A percentile compares a stretch with the other conserved stretches of the same genome.
These are phyloP conservation scores for Acacia confusa DNA, from an alignment of 306 rosid species.

Conservation along the genomic window DNA sequence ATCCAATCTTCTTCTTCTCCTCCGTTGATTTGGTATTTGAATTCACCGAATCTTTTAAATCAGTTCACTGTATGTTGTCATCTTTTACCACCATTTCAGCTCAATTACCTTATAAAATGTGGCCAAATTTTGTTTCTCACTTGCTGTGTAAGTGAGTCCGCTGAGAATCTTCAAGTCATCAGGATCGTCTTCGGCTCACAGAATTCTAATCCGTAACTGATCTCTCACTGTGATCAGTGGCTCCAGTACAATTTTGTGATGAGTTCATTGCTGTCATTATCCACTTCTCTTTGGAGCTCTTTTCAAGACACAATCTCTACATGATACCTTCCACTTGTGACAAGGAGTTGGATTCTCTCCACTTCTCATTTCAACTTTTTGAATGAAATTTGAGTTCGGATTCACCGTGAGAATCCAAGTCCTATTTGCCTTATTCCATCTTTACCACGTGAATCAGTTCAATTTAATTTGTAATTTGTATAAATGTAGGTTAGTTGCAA, in stretches of 20 bases:
- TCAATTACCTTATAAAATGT: neutral
- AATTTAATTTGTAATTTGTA: no score
- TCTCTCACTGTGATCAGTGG: neutral
- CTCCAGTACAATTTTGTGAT: neutral
- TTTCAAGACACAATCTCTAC: no score
- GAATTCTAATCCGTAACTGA: neutral
- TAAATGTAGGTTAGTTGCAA: no score
- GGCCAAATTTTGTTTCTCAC: neutral
- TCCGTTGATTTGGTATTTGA: neutral
- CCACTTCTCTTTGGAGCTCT: neutral
- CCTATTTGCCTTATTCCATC: no score
- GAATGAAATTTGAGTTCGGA: no score
- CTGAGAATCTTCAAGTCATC: neutral
- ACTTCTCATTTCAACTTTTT: no score
- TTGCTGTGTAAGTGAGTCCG: neutral
- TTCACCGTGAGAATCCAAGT: no score
- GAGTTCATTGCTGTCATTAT: no score
- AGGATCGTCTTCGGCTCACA: neutral
- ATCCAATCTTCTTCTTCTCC: neutral
- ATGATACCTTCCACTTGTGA: no score
- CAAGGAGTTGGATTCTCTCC: no score
- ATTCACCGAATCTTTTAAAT: no score
- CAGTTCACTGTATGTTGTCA: neutral
- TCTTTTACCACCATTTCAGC: neutral
- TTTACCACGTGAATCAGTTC: no score